phyloP scores from a whole-genome alignment of 352 stramenopile genomes.

The Nothophytophthora sp. region DNA sequence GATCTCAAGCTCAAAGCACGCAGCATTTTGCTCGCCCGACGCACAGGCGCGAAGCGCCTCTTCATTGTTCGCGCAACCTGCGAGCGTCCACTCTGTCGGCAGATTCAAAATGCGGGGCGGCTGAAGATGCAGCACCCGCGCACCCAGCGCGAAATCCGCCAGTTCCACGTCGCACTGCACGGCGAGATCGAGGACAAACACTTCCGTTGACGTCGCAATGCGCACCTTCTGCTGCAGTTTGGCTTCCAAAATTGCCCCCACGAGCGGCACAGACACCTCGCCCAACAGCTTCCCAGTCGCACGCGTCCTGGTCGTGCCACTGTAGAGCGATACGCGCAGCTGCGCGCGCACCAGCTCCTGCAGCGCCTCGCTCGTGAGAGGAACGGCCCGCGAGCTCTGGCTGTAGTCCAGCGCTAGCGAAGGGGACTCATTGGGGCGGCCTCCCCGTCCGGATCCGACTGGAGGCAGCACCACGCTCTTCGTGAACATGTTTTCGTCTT shows the following conservation, averaged over 20 bases:
- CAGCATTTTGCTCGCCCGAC: constrained; percentile 37
- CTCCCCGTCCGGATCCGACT: neutral
- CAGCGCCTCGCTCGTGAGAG: constrained; percentile 32
- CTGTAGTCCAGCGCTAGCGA: constrained; percentile 33
- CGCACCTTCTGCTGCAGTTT: constrained; percentile 18
- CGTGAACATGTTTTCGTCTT: constrained; percentile 57
- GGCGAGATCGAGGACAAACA: constrained; percentile 36
- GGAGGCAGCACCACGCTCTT: constrained; percentile 29
- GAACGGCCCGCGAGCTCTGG: constrained; percentile 49
- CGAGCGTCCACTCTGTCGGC: constrained; percentile 48
- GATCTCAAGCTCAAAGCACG: constrained; percentile 58
- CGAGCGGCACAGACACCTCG: constrained; percentile 36
- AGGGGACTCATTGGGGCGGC: neutral
- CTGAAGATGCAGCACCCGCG: constrained; percentile 42
- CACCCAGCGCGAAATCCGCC: constrained; percentile 43
- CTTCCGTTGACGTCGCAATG: constrained; percentile 12
- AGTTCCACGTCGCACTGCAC: constrained; percentile 54
- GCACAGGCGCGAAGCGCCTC: constrained; percentile 44
- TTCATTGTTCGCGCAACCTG: constrained; percentile 40
- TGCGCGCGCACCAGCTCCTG: constrained; percentile 39
- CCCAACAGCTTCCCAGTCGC: constrained; percentile 38
- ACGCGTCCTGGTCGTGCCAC: constrained; percentile 23
- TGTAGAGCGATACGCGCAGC: constrained; percentile 45
- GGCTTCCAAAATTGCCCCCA: constrained; percentile 27
- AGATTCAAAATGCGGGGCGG: constrained; percentile 34